Conservation (phyloP, 352 stramenopile genomes). For the Phytophthora sansomeana region DNA sequence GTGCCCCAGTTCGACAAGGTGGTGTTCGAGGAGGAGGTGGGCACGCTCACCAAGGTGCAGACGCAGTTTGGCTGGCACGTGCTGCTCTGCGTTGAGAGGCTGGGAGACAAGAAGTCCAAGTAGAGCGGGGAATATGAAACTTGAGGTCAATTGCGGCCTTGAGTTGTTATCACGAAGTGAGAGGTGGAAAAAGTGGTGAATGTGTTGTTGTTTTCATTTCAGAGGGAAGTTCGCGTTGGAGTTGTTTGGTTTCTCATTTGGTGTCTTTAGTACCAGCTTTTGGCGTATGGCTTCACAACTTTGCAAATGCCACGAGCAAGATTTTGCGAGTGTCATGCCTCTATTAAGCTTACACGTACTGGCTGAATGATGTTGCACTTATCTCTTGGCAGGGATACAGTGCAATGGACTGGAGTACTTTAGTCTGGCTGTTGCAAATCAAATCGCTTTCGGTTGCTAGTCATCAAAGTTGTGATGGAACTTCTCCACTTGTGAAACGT, state of each 20-base stretch:
- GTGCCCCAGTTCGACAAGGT: slow-evolving; percentile 79
- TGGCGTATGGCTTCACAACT: not conserved
- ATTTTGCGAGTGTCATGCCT: too few species aligned
- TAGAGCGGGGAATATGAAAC: slow-evolving; percentile 9
- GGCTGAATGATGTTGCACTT: too few species aligned
- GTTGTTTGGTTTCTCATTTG: not conserved
- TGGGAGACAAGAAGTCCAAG: slow-evolving; percentile 54
- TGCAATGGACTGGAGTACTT: too few species aligned
- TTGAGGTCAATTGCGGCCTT: not conserved
- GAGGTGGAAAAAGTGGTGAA: not conserved
- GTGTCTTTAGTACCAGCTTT: not conserved
- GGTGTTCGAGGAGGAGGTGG: slow-evolving; percentile 65
- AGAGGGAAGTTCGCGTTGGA: not conserved
- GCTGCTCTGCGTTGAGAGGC: slow-evolving; percentile 72
- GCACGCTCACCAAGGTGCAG: slow-evolving; percentile 64
- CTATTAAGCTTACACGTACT: too few species aligned
- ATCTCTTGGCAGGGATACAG: too few species aligned
- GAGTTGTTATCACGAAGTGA: not conserved
- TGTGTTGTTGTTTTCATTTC: not conserved
- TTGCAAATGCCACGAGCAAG: too few species aligned
- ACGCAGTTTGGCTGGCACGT: slow-evolving; percentile 86
- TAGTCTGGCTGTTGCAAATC: too few species aligned
- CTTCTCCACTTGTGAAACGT: too few species aligned
- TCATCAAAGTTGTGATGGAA: too few species aligned
- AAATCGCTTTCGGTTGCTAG: too few species aligned